Evolutionary conservation across 2,329 filamentous ascomycete species (phyloP), one percentile per base, ranked within the genome.

Genomic region (Arthroderma sp.): DNA sequence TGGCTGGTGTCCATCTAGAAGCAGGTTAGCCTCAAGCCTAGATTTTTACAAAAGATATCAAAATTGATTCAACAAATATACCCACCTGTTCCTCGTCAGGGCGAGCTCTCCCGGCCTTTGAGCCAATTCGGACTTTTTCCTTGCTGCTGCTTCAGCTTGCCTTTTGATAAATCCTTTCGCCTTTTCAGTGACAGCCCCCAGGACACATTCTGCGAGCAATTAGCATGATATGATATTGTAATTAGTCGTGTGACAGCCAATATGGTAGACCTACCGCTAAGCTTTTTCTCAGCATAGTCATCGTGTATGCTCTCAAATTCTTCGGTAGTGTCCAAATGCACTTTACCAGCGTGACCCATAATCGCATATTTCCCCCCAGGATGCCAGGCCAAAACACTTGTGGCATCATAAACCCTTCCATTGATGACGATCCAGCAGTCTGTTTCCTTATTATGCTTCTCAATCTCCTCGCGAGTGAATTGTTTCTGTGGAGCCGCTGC

Each of bases 371-470:
- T 68, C 1, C 71, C 70, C 5, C 70, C 70, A 5, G 69, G 70
- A 58, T 73, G 70, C 70, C 69, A 71, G 5, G 55, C 52, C 10
- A 74, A 51, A 3, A 71, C 66, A 39, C 60, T 64, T 3, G 70
- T 73, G 0, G 62, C 66, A 52, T 74, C 69, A 46, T 73, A 73
- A 0, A 73, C 71, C 38, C 70, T 73, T 5, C 63, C 66, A 45
- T 73, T 67, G 3, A 75, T 59, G 0, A 73, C 68, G n/a, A 75
- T 63, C 72, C 72, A 75, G 51, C 71, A 72, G 48, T 74, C 70
- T 15, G 67, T 56, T 38, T 68, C 63, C 4, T 51, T 64, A 30
- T 65, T 59, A 48, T 75, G 72, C 44, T 68, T 73, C 53, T 74
- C 71, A 34, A 75, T 70, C 54, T 75, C 71, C 41, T 74, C 58